These are phyloP conservation scores for Microdochium bolleyi DNA, from an alignment of 2,329 filamentous ascomycete genomes.

Conservation along the genomic window DNA sequence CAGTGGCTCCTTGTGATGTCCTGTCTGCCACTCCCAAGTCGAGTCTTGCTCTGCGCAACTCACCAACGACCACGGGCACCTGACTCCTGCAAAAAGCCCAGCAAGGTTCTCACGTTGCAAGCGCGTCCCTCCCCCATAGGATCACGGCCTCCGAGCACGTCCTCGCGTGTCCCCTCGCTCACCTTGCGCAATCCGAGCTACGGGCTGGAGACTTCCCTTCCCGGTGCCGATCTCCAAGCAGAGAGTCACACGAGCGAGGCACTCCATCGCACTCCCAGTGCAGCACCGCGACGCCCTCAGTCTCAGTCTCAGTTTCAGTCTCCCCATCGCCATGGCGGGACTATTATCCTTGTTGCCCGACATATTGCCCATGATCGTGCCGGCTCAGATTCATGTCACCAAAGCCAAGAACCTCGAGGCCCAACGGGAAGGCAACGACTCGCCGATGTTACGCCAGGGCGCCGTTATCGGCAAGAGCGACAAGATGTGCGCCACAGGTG, in stretches of 20 bases:
- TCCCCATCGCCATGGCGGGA: slow-evolving; percentile 29
- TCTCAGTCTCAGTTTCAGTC: not conserved
- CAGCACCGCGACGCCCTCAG: too few species aligned
- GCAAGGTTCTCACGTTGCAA: not conserved
- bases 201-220: too few species aligned
- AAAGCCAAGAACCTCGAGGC: slow-evolving; percentile 35
- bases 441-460: slow-evolving; percentile 28
- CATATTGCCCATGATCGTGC: slow-evolving; percentile 51
- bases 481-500: slow-evolving; percentile 59
- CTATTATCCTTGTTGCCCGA: slow-evolving; percentile 49
- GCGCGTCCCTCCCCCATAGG: too few species aligned
- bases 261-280: not conserved
- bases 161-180: too few species aligned
- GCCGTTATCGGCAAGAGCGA: slow-evolving; percentile 59
- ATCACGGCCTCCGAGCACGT: too few species aligned
- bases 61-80: not conserved
- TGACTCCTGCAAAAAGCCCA: not conserved
- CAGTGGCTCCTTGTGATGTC: not conserved
- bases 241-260: not conserved
- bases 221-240: too few species aligned
- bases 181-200: too few species aligned
- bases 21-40: too few species aligned
- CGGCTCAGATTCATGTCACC: slow-evolving; percentile 48
- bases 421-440: slow-evolving; percentile 19
- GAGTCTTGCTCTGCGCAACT: not conserved